Conservation (phyloP, 768 basidiomycete genomes). For the Pleurotus eryngii region DNA sequence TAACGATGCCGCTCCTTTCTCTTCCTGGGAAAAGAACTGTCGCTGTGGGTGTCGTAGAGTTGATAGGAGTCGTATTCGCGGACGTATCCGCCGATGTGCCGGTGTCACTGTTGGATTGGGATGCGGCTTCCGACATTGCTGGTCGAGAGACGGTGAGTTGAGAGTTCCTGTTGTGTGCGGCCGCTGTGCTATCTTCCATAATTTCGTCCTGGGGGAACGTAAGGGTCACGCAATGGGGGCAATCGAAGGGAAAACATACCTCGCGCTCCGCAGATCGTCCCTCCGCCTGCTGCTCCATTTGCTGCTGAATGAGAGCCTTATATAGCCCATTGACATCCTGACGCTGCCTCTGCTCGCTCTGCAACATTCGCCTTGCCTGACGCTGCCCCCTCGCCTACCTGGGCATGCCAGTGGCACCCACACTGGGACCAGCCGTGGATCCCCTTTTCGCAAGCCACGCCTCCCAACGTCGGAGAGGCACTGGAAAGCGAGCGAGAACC, state of each 20-base stretch:
- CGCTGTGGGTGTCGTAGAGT: constrained; percentile 57
- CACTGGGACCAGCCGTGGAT: constrained; percentile 79
- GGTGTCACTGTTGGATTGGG: constrained; percentile 47
- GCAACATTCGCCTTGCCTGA: constrained; percentile 55
- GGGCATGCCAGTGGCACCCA: constrained; percentile 70
- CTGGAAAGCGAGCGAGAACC: constrained; percentile 92
- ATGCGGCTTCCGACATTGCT: constrained; percentile 15
- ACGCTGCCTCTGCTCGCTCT: constrained; percentile 47
- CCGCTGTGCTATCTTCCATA: constrained; percentile 22
- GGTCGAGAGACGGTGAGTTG: constrained; percentile 16
- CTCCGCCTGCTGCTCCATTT: constrained; percentile 17
- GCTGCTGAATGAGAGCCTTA: constrained; percentile 53
- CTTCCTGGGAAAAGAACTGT: constrained; percentile 55
- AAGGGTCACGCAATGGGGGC: not conserved
- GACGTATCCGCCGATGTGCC: constrained; percentile 65
- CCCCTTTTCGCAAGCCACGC: constrained; percentile 89
- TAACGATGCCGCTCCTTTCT: constrained; percentile 74
- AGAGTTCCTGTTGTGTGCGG: constrained; percentile 15
- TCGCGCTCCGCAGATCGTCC: not conserved
- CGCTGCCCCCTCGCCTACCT: constrained; percentile 76
- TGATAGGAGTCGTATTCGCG: constrained; percentile 53
- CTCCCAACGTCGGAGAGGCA: constrained; percentile 96
- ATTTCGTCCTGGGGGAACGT: constrained; percentile 15
- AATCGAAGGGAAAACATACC: constrained; percentile 35
- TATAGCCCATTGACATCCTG: constrained; percentile 59